phyloP scores from a whole-genome alignment of 148 eudicot genomes.

The Camellia japonica region DNA sequence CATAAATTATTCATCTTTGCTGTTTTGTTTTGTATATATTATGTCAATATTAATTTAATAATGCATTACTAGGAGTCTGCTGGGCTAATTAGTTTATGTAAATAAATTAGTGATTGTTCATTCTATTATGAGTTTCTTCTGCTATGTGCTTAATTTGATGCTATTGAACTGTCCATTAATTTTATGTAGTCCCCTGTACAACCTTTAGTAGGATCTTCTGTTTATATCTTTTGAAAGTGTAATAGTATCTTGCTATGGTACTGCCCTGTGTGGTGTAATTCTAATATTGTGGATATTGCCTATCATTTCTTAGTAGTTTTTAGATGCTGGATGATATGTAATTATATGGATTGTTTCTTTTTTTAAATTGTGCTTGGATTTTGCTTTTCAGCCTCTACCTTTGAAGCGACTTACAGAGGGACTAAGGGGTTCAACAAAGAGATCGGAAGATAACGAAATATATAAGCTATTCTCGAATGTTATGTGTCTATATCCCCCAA shows the following conservation, averaged over 20 bases:
- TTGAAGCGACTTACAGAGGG: slow-evolving; percentile 86
- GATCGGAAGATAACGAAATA: slow-evolving; percentile 65
- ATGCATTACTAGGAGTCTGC: not conserved
- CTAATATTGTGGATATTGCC: not conserved
- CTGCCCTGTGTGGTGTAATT: not conserved
- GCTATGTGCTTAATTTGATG: not conserved
- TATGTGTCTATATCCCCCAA: slow-evolving; percentile 65
- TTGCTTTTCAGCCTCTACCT: slow-evolving; percentile 73
- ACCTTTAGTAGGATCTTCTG: not conserved
- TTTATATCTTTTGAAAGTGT: not conserved
- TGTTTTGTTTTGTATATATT: not conserved
- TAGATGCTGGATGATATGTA: slow-evolving; percentile 1
- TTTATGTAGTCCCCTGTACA: not conserved
- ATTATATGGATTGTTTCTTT: not conserved
- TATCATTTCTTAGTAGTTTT: not conserved
- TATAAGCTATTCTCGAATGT: slow-evolving; percentile 80
- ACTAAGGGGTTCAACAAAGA: slow-evolving; percentile 55
- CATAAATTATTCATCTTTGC: not conserved
- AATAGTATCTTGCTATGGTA: not conserved
- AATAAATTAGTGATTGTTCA: not conserved
- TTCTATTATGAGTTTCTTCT: not conserved
- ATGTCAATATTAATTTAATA: not conserved
- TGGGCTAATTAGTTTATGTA: not conserved
- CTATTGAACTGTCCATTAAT: slow-evolving; percentile 1
- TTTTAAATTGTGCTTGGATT: slow-evolving; percentile 7